Evolutionary conservation across 1,284 basidiomycete species (phyloP).

Genomic region (Trametes polyzona): DNA sequence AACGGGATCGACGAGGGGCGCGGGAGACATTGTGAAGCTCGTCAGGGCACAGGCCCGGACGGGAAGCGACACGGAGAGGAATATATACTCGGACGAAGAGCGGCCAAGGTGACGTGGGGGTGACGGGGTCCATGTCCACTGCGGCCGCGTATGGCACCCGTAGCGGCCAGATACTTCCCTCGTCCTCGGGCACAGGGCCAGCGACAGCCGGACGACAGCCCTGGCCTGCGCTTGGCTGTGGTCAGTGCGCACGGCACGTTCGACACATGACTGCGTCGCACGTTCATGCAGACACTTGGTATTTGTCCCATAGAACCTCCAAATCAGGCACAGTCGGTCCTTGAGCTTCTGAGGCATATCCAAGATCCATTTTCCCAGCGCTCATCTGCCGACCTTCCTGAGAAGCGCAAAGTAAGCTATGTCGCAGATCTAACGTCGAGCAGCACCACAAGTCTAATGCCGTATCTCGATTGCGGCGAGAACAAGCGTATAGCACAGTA

Average conservation of each 20-base stretch:
- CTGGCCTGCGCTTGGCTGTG: not conserved
- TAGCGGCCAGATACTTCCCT: not conserved
- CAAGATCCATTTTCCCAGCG: not conserved
- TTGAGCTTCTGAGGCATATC: conserved; percentile 8
- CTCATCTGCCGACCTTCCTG: not conserved
- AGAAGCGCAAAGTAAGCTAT: not conserved
- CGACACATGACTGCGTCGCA: conserved; percentile 17
- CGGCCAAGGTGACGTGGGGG: not conserved
- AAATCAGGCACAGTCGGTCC: conserved; percentile 6
- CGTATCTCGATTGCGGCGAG: not conserved
- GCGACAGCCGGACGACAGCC: not conserved
- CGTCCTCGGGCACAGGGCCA: not conserved
- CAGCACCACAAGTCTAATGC: not conserved
- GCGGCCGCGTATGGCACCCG: not conserved
- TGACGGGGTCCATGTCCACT: not conserved
- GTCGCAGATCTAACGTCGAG: not conserved
- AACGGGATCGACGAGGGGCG: not conserved
- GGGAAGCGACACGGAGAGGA: not conserved
- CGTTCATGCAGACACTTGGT: conserved; percentile 1
- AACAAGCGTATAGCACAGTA: not conserved
- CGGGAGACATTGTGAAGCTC: not conserved
- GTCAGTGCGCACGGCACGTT: conserved; percentile 10
- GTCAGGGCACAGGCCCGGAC: not conserved
- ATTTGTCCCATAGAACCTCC: not conserved
- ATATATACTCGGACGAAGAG: not conserved